Conservation (phyloP, 2,329 filamentous ascomycete genomes). For the Keithomyces neogunnii region DNA sequence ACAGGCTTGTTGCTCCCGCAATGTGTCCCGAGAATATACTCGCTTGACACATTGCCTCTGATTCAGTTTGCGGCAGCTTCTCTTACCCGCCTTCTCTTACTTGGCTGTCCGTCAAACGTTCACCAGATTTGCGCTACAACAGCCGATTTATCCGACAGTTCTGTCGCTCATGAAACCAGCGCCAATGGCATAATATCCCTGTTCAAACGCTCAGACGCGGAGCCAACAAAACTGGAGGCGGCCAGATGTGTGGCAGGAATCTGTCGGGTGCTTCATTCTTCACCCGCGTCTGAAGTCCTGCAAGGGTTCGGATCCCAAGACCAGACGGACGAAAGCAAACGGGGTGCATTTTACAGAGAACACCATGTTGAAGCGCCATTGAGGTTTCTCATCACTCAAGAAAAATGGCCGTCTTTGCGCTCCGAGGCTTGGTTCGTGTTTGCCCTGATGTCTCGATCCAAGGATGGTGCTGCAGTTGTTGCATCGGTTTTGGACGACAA, state of each 20-base stretch:
- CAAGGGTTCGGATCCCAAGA: conserved; percentile 13
- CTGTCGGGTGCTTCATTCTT: conserved; percentile 46
- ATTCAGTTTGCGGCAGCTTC: conserved; percentile 54
- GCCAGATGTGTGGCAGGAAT: conserved; percentile 43
- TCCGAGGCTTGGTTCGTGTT: conserved; percentile 56
- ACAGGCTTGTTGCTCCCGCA: conserved; percentile 36
- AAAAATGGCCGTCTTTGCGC: conserved; percentile 49
- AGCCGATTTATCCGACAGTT: conserved; percentile 16
- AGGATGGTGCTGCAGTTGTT: conserved; percentile 39
- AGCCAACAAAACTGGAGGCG: conserved; percentile 52
- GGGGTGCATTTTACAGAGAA: conserved; percentile 34
- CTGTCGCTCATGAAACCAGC: conserved; percentile 19
- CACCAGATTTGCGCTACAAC: conserved; percentile 36
- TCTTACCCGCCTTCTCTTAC: conserved; percentile 47
- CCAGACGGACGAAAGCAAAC: conserved; percentile 8
- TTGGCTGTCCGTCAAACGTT: conserved; percentile 44
- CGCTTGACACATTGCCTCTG: conserved; percentile 41
- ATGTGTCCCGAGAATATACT: conserved; percentile 46
- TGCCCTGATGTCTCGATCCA: conserved; percentile 48
- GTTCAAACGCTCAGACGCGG: conserved; percentile 29
- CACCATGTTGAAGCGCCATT: conserved; percentile 37
- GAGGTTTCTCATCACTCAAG: conserved; percentile 44
- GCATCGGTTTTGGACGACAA: conserved; percentile 31
- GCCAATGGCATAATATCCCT: conserved; percentile 28
- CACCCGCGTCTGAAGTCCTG: conserved; percentile 19